Conservation (phyloP, 805 yeast species). For the Naumovozyma castellii region DNA sequence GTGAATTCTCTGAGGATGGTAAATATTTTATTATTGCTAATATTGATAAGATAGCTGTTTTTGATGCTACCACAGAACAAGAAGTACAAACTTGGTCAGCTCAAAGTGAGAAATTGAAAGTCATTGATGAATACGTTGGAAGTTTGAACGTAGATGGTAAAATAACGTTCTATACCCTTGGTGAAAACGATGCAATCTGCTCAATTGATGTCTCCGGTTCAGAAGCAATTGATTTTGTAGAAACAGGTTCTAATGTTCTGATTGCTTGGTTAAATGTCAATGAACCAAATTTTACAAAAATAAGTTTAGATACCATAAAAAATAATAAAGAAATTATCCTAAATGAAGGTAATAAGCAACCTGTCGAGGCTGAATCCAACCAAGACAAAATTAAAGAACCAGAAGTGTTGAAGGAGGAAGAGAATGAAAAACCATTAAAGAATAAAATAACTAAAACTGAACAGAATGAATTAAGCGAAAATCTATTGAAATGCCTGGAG, state of each 20-base stretch:
- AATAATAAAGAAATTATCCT: conserved; percentile 22
- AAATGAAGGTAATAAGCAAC: conserved; percentile 12
- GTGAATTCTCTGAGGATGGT: conserved; percentile 14
- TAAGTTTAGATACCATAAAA: conserved; percentile 15
- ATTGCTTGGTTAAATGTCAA: conserved; percentile 33
- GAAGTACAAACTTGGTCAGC: conserved; percentile 17
- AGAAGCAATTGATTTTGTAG: conserved; percentile 21
- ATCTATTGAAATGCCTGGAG: conserved; percentile 25
- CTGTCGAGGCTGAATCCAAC: neutral
- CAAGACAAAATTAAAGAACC: conserved; percentile 27
- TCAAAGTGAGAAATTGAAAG: conserved; percentile 14
- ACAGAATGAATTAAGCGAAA: conserved; percentile 20
- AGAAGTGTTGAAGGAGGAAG: conserved; percentile 22
- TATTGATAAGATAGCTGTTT: conserved; percentile 11
- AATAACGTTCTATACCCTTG: conserved; percentile 23
- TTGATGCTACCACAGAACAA: conserved; percentile 11
- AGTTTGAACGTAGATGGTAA: conserved; percentile 16
- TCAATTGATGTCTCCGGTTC: conserved; percentile 20
- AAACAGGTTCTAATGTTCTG: conserved; percentile 14
- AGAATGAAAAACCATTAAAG: conserved; percentile 1
- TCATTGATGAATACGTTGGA: conserved; percentile 13
- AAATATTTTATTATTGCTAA: conserved; percentile 18
- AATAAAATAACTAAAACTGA: conserved; percentile 19
- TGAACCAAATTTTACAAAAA: conserved; percentile 31
- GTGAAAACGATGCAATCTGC: conserved; percentile 30